Base-by-base conservation (phyloP, 805 yeast genomes). In the Diddensiella santjacobensis region DNA sequence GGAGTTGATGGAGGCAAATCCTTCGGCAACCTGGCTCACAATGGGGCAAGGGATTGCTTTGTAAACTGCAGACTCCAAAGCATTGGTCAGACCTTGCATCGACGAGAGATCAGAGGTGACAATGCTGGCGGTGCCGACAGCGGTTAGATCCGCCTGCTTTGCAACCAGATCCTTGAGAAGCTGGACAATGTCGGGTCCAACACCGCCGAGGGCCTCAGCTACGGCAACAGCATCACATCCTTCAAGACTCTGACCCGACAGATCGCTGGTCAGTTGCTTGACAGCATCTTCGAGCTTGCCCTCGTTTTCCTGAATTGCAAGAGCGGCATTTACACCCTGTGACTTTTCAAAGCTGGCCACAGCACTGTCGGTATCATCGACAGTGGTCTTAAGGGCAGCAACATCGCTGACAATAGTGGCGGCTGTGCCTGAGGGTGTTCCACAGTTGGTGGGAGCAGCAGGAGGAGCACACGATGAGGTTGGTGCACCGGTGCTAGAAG, bases 271-370 rank as follows among this genome's bases (percentile, higher is more conserved):
- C 26, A 49, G 38, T n/a, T 40, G 38, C 17, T 33, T 42, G 24
- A 58, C 61, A 41, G 57, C 59, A 22, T 22, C 13, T 20, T 47
- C 40, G 29, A 62, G 52, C 18, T 53, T 42, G 19, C 45, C 49
- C 53, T 50, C 59, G 33, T 48, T 22, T 29, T 42, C 37, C 63
- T 63, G 67, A 51, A 63, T 56, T 40, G 50, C 51, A 11, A 62
- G 54, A 22, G 66, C 67, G 47, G 61, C 67, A 26, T 31, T 31
- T 17, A 62, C 50, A 41, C 66, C 65, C 23, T 48, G 49, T 22
- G 53, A 45, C 5, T 26, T 18, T 2, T 20, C 10, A 42, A 48
- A 51, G 3, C 40, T 42, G 38, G 44, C 26, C 41, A 43, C 49
- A n/a, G 46, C 44, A n/a, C 45, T 19, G 44, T 44, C 54, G 44